These are phyloP conservation scores for Suillus ampliporus DNA, from an alignment of 768 basidiomycete genomes.

Conservation along the genomic window DNA sequence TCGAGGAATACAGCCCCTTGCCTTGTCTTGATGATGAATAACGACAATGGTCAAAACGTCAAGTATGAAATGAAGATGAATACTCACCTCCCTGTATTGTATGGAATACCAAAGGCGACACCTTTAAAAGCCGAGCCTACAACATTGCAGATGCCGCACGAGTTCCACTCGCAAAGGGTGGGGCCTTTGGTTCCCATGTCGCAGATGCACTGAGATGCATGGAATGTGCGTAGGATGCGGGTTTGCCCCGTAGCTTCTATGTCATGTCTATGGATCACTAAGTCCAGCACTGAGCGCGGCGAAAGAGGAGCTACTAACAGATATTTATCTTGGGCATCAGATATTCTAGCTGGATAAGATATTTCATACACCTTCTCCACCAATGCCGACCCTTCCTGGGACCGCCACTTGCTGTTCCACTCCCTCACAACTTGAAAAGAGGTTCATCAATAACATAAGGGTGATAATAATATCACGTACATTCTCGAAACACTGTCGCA, in stretches of 20 bases:
- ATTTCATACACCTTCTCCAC: conserved; percentile 66
- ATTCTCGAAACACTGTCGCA: conserved; percentile 54
- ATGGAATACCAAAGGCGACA: conserved; percentile 60
- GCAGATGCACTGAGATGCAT: conserved; percentile 71
- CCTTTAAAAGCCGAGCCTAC: conserved; percentile 60
- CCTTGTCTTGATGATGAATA: conserved; percentile 50
- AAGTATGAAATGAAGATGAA: conserved; percentile 9
- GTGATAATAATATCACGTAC: conserved; percentile 43
- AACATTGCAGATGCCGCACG: conserved; percentile 69
- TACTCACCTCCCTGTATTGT: conserved; percentile 60
- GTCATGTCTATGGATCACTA: conserved; percentile 30
- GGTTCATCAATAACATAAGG: conserved; percentile 22
- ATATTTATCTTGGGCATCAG: conserved; percentile 51
- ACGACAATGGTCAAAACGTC: conserved; percentile 9
- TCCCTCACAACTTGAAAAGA: conserved; percentile 3
- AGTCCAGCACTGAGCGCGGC: conserved; percentile 13
- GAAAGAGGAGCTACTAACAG: conserved; percentile 40
- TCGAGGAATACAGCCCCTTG: conserved; percentile 66
- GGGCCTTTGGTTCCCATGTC: conserved; percentile 63
- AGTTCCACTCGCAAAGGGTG: conserved; percentile 58
- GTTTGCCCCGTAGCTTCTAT: conserved; percentile 40
- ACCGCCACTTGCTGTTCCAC: conserved; percentile 7
- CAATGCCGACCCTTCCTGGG: conserved; percentile 26
- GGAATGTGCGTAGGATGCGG: conserved; percentile 62
- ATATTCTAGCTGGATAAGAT: conserved; percentile 33